phyloP scores from a whole-genome alignment of 164 flowering plant species.

The Dillenia turbinata region DNA sequence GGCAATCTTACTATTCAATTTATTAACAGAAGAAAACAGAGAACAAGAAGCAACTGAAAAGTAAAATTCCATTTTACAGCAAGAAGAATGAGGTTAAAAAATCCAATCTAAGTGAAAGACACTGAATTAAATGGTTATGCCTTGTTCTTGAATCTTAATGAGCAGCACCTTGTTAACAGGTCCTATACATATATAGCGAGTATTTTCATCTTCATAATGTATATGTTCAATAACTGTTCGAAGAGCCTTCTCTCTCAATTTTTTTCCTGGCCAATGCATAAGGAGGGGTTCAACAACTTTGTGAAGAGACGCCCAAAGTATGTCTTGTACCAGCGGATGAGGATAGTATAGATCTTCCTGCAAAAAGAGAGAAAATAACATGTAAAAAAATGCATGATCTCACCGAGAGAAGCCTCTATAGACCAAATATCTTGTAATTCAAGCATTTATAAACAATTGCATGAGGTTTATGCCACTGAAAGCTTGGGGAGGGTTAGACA shows the following conservation, averaged over 20 bases:
- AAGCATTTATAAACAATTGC: not conserved
- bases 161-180: conserved; percentile 70
- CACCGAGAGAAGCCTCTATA: not conserved
- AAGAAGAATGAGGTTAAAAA: too few species aligned
- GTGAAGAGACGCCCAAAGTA: conserved; percentile 65
- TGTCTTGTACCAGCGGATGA: conserved; percentile 60
- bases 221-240: conserved; percentile 49
- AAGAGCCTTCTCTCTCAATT: conserved; percentile 56
- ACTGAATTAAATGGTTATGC: too few species aligned
- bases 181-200: conserved; percentile 66
- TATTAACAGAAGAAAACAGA: too few species aligned
- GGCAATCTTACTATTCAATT: too few species aligned
- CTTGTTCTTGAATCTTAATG: too few species aligned
- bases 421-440: not conserved
- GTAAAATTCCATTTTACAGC: too few species aligned
- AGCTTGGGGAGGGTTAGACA: not conserved
- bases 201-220: conserved; percentile 80
- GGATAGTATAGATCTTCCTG: conserved; percentile 79
- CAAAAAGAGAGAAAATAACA: conserved; percentile 1
- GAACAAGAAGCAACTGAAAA: too few species aligned
- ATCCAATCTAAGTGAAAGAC: too few species aligned
- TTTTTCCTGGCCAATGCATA: conserved; percentile 53
- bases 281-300: conserved; percentile 49
- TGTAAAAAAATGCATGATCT: not conserved
- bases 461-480: not conserved